These are phyloP conservation scores for Baudoinia panamericana DNA, from an alignment of 495 filamentous ascomycete genomes.

Conservation along the genomic window DNA sequence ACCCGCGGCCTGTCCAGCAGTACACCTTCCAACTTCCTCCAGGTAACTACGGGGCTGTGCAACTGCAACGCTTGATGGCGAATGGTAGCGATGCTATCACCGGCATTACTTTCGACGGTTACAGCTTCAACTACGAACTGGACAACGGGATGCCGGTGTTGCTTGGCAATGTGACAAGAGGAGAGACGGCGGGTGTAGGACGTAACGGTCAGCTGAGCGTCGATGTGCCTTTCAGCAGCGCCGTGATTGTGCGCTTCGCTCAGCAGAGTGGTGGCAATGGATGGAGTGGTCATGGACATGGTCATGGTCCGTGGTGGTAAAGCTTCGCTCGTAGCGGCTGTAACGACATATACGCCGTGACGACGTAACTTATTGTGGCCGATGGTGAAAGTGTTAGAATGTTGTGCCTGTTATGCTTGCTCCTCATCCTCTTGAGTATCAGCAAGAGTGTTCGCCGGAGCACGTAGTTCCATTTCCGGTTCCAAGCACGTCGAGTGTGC, in stretches of 20 bases:
- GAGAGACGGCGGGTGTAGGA: constrained; percentile 37
- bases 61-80: constrained; percentile 40
- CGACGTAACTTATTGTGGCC: too few species aligned
- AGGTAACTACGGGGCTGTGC: constrained; percentile 16
- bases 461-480: too few species aligned
- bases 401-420: too few species aligned
- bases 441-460: too few species aligned
- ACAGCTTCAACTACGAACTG: constrained; percentile 51
- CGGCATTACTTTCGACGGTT: constrained; percentile 49
- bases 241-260: constrained; percentile 36
- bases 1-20: constrained; percentile 24
- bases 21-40: constrained; percentile 38
- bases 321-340: too few species aligned
- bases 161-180: constrained; percentile 43
- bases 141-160: constrained; percentile 41
- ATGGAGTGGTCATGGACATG: too few species aligned
- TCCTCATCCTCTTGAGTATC: too few species aligned
- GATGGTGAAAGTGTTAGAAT: too few species aligned
- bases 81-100: constrained; percentile 53
- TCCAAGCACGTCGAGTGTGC: too few species aligned
- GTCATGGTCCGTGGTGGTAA: too few species aligned
- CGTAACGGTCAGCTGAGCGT: constrained; percentile 35
- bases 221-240: constrained; percentile 39
- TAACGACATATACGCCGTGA: too few species aligned
- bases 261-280: neutral